These are phyloP conservation scores for Lepidium didymum DNA, from an alignment of 345 rosid genomes.

Conservation along the genomic window DNA sequence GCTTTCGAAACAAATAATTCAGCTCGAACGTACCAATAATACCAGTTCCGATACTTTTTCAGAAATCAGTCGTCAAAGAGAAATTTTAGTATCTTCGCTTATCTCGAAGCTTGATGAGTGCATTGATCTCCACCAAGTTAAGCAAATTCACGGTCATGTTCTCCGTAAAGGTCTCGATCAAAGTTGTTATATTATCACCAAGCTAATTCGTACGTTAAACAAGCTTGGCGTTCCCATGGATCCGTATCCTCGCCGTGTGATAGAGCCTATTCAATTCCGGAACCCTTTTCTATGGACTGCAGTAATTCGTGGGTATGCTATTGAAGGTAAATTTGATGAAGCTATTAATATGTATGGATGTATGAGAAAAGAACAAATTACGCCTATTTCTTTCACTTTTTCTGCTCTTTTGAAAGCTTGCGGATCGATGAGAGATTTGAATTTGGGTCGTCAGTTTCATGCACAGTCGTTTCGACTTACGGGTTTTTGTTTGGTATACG, in stretches of 20 bases:
- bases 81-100: slow-evolving; percentile 33
- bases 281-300: slow-evolving; percentile 78
- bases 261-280: slow-evolving; percentile 43
- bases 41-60: slow-evolving; percentile 13
- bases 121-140: slow-evolving; percentile 33
- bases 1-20: slow-evolving; percentile 25
- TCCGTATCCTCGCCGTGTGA: slow-evolving; percentile 45
- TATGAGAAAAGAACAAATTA: slow-evolving; percentile 44
- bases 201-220: slow-evolving; percentile 56
- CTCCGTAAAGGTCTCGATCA: slow-evolving; percentile 41
- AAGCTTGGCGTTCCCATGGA: slow-evolving; percentile 44
- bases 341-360: slow-evolving; percentile 34
- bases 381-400: slow-evolving; percentile 72
- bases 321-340: slow-evolving; percentile 35
- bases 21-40: slow-evolving; percentile 6
- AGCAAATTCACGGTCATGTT: slow-evolving; percentile 55
- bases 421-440: slow-evolving; percentile 29
- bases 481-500: slow-evolving; percentile 50
- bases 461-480: slow-evolving; percentile 62
- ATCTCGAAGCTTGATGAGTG: slow-evolving; percentile 46
- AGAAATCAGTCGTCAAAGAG: slow-evolving; percentile 18
- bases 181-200: slow-evolving; percentile 56
- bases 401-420: slow-evolving; percentile 70
- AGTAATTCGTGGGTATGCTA: slow-evolving; percentile 53
- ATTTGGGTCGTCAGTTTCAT: slow-evolving; percentile 63